Evolutionary conservation across 495 filamentous ascomycete species (phyloP), one percentile per base, ranked within the genome.

Genomic region (Xylaria venustula): DNA sequence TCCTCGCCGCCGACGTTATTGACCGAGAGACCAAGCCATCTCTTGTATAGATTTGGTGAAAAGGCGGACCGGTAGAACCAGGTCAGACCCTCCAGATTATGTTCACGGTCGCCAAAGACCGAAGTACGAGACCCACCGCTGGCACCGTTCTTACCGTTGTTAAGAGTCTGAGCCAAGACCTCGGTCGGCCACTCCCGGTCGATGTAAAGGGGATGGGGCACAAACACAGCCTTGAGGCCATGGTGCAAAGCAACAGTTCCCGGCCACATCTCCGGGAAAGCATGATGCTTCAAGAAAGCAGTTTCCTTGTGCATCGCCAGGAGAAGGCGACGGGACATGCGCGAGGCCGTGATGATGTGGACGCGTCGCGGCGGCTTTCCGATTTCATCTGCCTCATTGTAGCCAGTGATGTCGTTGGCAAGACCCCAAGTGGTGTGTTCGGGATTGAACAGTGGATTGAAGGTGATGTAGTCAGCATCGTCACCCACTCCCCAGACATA

Each of bases 231-330:
- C 75, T 98, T 98, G 79, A 91, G 86, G 11, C 94, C 94, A 69
- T 98, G 94, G 54, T 98, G 95, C 3, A 98, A 80, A 7, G 93
- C 90, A 4, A 86, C 82, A 0, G 89, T 90, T 17, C 88, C 88
- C 0, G 93, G 89, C 90, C 90, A 97, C 92, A 97, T 97, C 73
- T 98, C 94, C 0, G 90, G 89, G 77, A 96, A 98, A 76, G 94
- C 93, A 63, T 88, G 88, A 74, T 93, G 93, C 52, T 88, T 90
- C 54, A 87, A 81, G 65, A 90, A 81, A 2, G 83, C 83, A 22
- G 90, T 96, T 69, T 97, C 93, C 55, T 83, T 81, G 77, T 98
- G 94, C 94, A 98, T 98, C 22, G 87, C 87, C 45, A 80, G 70
- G 30, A 98, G 84, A 2, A 98, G 83, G 37, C 89, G 86, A 56